Evolutionary conservation across 495 filamentous ascomycete genomes (phyloP), one percentile per base, ranked within the genome.

Genomic region (Penicillium angulare): DNA sequence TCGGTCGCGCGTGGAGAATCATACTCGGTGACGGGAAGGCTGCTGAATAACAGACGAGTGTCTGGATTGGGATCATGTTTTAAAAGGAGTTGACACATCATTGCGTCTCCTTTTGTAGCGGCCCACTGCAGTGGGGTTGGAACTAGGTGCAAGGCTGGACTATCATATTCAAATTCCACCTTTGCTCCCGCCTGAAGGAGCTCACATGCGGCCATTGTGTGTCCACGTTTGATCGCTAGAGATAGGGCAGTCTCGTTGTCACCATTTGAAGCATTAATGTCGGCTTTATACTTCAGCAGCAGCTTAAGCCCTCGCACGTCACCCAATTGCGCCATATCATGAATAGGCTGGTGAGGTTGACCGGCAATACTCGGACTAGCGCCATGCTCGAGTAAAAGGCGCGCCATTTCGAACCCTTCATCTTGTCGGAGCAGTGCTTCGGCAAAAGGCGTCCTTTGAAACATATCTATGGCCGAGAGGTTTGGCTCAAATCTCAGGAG

Each of bases 41-140:
- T 16, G 34, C 2, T 38, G 16, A 15, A 43, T 21, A 18, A 43
- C 51, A 61, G 47, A 60, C 53, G 59, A 57, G 53, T 16, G 10
- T 36, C 42, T 13, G 49, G 42, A 31, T 39, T 32, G 0, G 21
- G 22, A 17, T 52, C 32, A 24, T 46, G 36, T 13, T 32, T 6
- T 7, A 45, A 32, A 16, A 35, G 20, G 17, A 20, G 21, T 21
- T 41, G 38, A 7, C 17, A 22, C 10, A 22, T 6, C 7, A 13
- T 4, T 9, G 4, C 18, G 22, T 18, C 10, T 10, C 7, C 38
- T 5, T 13, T 33, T 7, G 3, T 32, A 9, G 16, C 27, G 12
- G 43, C 43, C 7, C 5, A 21, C 33, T 33, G 26, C 5, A 46
- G 43, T 4, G 43, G n/a, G 13, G 2, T 31, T 31, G n/a, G n/a